Evolutionary conservation across 2,329 filamentous ascomycete genomes (phyloP).

Genomic region (Fonsecaea pedrosoi): DNA sequence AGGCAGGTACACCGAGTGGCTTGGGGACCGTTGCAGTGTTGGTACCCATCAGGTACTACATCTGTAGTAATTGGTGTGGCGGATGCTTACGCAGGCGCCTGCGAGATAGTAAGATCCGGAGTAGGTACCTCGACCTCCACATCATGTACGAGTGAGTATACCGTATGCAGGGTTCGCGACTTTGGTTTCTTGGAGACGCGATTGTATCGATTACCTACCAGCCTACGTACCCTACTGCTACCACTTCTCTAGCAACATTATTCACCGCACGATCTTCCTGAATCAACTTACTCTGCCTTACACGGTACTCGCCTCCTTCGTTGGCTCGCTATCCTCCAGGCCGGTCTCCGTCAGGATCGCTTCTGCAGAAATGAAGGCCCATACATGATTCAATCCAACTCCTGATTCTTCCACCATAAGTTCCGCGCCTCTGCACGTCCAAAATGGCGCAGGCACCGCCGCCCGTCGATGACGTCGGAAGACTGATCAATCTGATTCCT

Average conservation of each 20-base stretch:
- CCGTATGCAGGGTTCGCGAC: background rate
- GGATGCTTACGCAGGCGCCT: too few species aligned
- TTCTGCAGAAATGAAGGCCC: background rate
- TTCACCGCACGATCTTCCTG: background rate
- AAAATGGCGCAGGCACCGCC: conserved; percentile 27
- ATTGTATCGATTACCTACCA: background rate
- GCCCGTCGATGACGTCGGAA: conserved; percentile 47
- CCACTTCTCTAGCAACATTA: background rate
- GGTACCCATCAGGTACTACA: too few species aligned
- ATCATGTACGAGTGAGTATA: background rate
- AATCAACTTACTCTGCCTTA: background rate
- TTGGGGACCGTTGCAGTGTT: too few species aligned
- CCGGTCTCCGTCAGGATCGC: background rate
- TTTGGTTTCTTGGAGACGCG: background rate
- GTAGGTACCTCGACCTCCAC: background rate
- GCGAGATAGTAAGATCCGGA: too few species aligned
- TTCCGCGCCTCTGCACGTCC: background rate
- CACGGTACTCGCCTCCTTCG: too few species aligned
- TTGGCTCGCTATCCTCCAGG: background rate
- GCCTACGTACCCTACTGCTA: background rate
- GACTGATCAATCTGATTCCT: conserved; percentile 62
- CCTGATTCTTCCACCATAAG: background rate
- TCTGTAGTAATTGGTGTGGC: too few species aligned
- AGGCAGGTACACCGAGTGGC: too few species aligned
- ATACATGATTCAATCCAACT: background rate